Percentiles rank a stretch among this genome's conserved stretches.
Evolutionary conservation across 768 basidiomycete species (phyloP).

Genomic region (Boletus insuetus): DNA sequence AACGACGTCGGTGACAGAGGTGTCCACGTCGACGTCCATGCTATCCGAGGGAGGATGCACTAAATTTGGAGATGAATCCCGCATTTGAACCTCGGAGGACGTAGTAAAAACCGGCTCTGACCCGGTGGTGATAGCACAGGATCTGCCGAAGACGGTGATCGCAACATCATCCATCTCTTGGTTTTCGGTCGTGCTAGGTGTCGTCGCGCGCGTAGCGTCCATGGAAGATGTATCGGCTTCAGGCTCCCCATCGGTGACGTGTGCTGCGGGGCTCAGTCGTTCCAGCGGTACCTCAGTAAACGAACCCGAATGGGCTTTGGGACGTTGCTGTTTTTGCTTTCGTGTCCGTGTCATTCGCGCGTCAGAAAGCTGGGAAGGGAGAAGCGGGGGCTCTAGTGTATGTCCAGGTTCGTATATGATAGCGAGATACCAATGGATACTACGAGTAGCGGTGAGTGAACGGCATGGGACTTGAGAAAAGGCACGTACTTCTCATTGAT

Average conservation of each 20-base stretch:
- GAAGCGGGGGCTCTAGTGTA: slow-evolving; percentile 50
- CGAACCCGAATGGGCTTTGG: slow-evolving; percentile 1
- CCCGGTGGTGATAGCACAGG: slow-evolving; percentile 15
- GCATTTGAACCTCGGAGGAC: slow-evolving; percentile 8
- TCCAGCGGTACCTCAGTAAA: neutral
- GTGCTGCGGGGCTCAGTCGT: neutral
- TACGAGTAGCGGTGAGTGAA: slow-evolving; percentile 31
- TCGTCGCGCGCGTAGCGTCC: slow-evolving; percentile 18
- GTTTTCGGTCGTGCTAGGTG: slow-evolving; percentile 16
- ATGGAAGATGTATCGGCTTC: slow-evolving; percentile 18
- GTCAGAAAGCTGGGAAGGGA: slow-evolving; percentile 10
- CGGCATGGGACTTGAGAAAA: neutral
- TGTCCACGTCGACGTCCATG: slow-evolving; percentile 28
- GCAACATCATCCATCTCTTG: slow-evolving; percentile 14
- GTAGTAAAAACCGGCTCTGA: slow-evolving; percentile 6
- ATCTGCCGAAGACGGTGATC: slow-evolving; percentile 7
- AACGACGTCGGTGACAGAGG: neutral
- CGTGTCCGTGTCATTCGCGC: slow-evolving; percentile 21
- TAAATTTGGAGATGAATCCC: slow-evolving; percentile 17
- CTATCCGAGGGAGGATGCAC: slow-evolving; percentile 18
- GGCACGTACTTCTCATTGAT: slow-evolving; percentile 88
- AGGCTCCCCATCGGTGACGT: slow-evolving; percentile 1
- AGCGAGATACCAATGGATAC: slow-evolving; percentile 96
- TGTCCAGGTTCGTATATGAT: slow-evolving; percentile 83
- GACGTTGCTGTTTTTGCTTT: slow-evolving; percentile 16